Base-by-base conservation (phyloP, 2,329 filamentous ascomycete species). In the Triangularia verruculosa region DNA sequence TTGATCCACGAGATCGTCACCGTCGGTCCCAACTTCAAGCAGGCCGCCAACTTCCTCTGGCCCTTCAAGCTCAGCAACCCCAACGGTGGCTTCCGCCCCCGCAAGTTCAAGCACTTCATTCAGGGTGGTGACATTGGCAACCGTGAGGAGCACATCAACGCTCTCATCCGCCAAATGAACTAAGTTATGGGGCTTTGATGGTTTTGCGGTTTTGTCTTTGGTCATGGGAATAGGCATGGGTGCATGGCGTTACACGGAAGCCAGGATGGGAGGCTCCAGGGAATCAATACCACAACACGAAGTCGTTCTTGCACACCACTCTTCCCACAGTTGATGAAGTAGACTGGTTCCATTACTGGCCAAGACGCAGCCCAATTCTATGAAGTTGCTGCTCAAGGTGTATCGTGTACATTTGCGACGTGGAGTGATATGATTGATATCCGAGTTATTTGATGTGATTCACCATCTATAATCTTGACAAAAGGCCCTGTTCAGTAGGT, bases 21-120 rank as follows among this genome's bases (percentile, higher is more conserved):
- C 65, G 95, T 98, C 72, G 94, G 95, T 78, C 94, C 94, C 85
- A 98, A 98, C 89, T 96, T 95, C 91, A 98, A 97, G 90, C 93
- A 97, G 86, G 93, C 92, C 76, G 88, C 89, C 85, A 99, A 98
- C 90, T 98, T 98, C 89, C 84, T 98, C 73, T 99, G 95, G 95
- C 95, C 95, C 78, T 99, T 99, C 89, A 98, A 99, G 91, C 91
- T 99, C 73, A 93, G 88, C 88, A 97, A 96, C 89, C 95, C 95
- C 78, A 98, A 84, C 74, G 95, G 95, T 80, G 94, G 95, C 71
- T 99, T 98, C 92, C 90, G 90, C 74, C 82, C 90, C 75, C 87
- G 95, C 83, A 99, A 98, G 87, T 98, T 98, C 89, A 95, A 93
- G 86, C 93, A 98, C 86, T 98, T 92, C 85, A 91, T 98, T 70